Percentiles rank a stretch among this genome's conserved stretches.
phyloP scores from a whole-genome alignment of 495 filamentous ascomycete species.

The Amphirosellinia nigrospora region DNA sequence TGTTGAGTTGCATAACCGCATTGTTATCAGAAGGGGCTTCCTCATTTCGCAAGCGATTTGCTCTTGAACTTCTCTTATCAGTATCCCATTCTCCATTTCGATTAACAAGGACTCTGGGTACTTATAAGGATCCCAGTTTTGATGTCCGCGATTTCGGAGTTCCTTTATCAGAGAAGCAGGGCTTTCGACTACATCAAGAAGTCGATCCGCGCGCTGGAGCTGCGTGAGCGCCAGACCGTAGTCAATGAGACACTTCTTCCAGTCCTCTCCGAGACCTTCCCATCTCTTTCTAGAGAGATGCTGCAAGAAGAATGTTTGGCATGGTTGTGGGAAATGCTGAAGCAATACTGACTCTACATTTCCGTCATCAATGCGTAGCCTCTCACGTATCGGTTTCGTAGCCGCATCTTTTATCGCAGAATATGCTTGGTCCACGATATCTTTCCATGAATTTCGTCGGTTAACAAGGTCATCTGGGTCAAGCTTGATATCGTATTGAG shows the following conservation, averaged over 20 bases:
- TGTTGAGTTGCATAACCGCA: slow-evolving; percentile 62
- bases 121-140: slow-evolving; percentile 56
- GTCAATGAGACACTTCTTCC: slow-evolving; percentile 36
- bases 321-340: slow-evolving; percentile 31
- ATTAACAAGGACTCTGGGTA: slow-evolving; percentile 62
- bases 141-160: slow-evolving; percentile 53
- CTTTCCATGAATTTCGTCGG: background rate
- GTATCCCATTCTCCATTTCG: slow-evolving; percentile 60
- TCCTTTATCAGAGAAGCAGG: slow-evolving; percentile 42
- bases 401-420: background rate
- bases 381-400: background rate
- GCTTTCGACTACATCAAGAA: slow-evolving; percentile 29
- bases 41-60: slow-evolving; percentile 60
- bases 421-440: background rate
- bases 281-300: slow-evolving; percentile 37
- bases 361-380: background rate
- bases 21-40: slow-evolving; percentile 55
- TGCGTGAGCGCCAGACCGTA: slow-evolving; percentile 42
- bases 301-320: slow-evolving; percentile 39
- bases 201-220: slow-evolving; percentile 45
- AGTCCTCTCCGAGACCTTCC: slow-evolving; percentile 29
- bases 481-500: too few species aligned
- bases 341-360: background rate
- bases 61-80: slow-evolving; percentile 58
- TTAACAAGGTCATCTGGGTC: background rate